Evolutionary conservation across 2,329 filamentous ascomycete genomes (phyloP).

Genomic region (Sclerotinia glacialis): DNA sequence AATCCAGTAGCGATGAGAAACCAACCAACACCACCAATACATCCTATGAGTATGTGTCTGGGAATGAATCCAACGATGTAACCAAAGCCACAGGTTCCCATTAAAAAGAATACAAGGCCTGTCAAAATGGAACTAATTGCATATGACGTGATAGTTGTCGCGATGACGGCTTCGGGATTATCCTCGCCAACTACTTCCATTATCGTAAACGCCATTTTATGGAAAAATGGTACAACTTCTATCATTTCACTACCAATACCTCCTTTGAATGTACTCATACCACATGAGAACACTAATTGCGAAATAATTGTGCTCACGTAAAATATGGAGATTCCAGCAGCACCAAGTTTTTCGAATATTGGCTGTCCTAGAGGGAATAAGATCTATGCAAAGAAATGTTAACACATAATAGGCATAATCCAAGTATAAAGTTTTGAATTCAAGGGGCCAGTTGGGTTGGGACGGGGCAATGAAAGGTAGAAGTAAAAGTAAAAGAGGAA

Average conservation of each 20-base stretch:
- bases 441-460: background rate
- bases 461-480: background rate
- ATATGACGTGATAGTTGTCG: constrained; percentile 90
- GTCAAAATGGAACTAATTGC: constrained; percentile 88
- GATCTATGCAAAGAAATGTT: constrained; percentile 51
- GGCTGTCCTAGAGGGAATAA: constrained; percentile 87
- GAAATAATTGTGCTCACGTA: constrained; percentile 97
- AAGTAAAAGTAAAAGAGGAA: background rate
- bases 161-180: constrained; percentile 80
- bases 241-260: constrained; percentile 97
- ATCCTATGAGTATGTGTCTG: constrained; percentile 91
- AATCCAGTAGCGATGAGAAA: constrained; percentile 90
- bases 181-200: constrained; percentile 73
- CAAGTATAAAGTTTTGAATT: background rate
- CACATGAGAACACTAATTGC: constrained; percentile 81
- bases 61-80: constrained; percentile 97
- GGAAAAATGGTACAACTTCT: constrained; percentile 97
- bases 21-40: constrained; percentile 95
- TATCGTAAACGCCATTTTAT: constrained; percentile 95
- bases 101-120: constrained; percentile 84
- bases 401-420: constrained; percentile 54
- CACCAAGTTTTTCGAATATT: constrained; percentile 80
- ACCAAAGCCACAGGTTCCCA: constrained; percentile 83
- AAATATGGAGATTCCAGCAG: constrained; percentile 96
- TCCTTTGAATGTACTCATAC: constrained; percentile 83